These are phyloP conservation scores for Sporothrix dimorphospora DNA, from an alignment of 2,329 filamentous ascomycete species.

Conservation along the genomic window DNA sequence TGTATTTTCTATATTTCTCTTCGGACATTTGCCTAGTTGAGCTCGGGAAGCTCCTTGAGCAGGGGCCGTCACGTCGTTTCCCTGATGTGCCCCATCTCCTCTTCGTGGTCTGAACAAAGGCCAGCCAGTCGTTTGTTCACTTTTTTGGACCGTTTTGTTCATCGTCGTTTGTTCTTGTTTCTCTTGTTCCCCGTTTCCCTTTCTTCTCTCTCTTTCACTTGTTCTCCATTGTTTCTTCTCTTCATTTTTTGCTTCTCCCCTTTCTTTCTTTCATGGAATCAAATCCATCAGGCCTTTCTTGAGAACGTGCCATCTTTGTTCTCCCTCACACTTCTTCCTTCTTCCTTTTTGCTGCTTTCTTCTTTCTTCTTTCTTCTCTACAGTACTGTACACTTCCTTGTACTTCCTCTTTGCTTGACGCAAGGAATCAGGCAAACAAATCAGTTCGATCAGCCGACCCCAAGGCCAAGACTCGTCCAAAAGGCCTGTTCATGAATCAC, in stretches of 20 bases:
- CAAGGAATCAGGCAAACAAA: constrained; percentile 13
- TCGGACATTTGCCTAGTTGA: background rate
- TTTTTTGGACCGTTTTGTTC: constrained; percentile 1
- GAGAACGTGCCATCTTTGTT: background rate
- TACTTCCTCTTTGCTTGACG: constrained; percentile 10
- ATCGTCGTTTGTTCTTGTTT: constrained; percentile 19
- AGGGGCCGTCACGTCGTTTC: constrained; percentile 15
- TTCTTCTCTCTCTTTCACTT: constrained; percentile 4
- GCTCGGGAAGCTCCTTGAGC: constrained; percentile 14
- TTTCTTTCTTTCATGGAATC: constrained; percentile 7
- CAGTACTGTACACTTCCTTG: background rate
- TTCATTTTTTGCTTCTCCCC: background rate
- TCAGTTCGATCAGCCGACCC: constrained; percentile 5
- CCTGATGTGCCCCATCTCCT: background rate
- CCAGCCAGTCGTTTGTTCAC: constrained; percentile 25
- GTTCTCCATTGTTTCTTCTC: background rate
- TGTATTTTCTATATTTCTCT: background rate
- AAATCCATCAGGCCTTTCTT: background rate
- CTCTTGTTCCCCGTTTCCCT: constrained; percentile 10
- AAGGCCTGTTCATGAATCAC: constrained; percentile 28
- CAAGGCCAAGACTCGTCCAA: constrained; percentile 12
- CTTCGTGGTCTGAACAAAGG: constrained; percentile 15
- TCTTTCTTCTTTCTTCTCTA: no score
- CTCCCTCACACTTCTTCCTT: background rate
- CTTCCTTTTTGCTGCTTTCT: background rate